Evolutionary conservation across 768 basidiomycete genomes (phyloP), one percentile per base, ranked within the genome.

Genomic region (Hypholoma sublateritium): DNA sequence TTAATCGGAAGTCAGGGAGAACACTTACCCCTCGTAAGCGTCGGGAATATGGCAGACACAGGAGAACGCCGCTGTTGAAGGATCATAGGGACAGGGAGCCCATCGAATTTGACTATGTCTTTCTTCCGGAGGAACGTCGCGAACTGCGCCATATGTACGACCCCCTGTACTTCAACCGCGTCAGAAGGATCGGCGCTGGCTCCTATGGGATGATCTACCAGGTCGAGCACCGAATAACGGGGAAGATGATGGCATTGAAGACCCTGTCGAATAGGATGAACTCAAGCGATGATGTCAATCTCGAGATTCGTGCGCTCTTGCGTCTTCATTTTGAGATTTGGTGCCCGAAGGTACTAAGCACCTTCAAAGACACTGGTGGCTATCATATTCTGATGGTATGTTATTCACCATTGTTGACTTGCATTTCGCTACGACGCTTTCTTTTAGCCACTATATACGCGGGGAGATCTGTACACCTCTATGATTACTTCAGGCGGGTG

Each of bases 371-470:
- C 34, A 24, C 13, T 12, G 32, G 54, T 2, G 48, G 52, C 19
- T 63, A 60, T 46, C 62, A 63, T 49, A 62, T 66, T 22, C 37
- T 66, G 14, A 66, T 66, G 65, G 65, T 66, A 21, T 25, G 59
- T 53, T 2, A 16, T 19, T 45, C 9, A 1, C 48, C 9, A 28
- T 32, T 5, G 1, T 22, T 22, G 16, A 36, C 8, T 54, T 37
- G 13, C 37, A 5, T 13, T 5, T 21, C 37, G 14, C 13, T 13
- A 36, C 4, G 16, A n/a, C 17, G 44, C 17, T 44, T 16, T 32
- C 14, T 5, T 34, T 13, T 46, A 63, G 65, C 65, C 62, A 4
- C 60, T 62, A 32, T 66, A 63, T 32, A 17, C 22, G 3, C 57
- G 53, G 13, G 63, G 63, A 7, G 65, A 66, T 50, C 46, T 66